Base-by-base conservation (phyloP, 2,329 filamentous ascomycete genomes). In the Aureobasidium leucospermi region DNA sequence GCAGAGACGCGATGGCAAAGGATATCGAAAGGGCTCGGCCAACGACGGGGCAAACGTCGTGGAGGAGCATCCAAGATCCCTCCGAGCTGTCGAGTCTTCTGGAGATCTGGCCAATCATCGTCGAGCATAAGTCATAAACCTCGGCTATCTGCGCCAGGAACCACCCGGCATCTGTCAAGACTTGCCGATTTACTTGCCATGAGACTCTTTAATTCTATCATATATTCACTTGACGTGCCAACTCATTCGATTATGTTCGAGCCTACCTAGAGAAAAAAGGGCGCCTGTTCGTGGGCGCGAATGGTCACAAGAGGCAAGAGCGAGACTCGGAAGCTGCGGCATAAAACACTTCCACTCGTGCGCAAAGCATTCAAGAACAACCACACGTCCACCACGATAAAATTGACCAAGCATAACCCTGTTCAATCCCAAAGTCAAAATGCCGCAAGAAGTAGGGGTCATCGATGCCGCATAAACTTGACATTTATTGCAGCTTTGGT, bases 21-120 rank as follows among this genome's bases (percentile, higher is more conserved):
- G 45, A 31, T 46, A 31, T 9, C 9, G 10, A n/a, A 15, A 13
- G 32, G 47, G 47, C 48, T 36, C 52, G 52, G 39, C 52, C 39
- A 41, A n/a, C 39, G 39, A 56, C 52, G 52, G 52, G 52, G 39
- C 49, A 53, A 53, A 53, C 49, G 49, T 42, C 38, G 34, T 53
- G 36, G 49, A 52, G 48, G 16, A 32, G 13, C 10, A 38, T 2
- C 16, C 34, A 28, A 41, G 49, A 53, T 53, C 47, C n/a, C 49
- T 29, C 34, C 10, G 49, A 51, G 49, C 52, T 56, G 3, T 34
- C 19, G 28, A 45, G 38, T 34, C 41, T 23, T 23, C 23, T 23
- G 52, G 1, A 36, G 52, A 56, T 56, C 52, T 43, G 41, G 29
- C 52, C 52, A 56, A 56, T 56, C 39, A 56, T 10, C 15, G 41